Base-by-base conservation (phyloP, 2,329 filamentous ascomycete species). In the Biscogniauxia sp. region DNA sequence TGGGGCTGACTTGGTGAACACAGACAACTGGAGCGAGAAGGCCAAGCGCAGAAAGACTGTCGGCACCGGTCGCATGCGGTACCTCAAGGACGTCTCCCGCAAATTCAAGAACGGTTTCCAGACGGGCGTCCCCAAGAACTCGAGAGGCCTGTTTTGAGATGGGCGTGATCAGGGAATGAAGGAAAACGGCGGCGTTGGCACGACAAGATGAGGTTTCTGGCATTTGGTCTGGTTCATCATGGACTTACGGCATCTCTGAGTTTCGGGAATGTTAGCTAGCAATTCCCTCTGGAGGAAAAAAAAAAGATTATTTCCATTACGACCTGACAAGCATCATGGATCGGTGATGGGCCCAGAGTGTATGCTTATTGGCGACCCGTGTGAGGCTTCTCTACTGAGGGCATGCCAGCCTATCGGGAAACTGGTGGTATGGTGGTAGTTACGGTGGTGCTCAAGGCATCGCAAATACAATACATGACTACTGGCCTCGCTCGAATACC, bases 1-100 rank as follows among this genome's bases (percentile, higher is more conserved):
- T 28, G 28, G 57, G 57, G 57, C 32, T 41, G 26, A 60, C 57
- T 62, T 50, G 23, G 55, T 54, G 51, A 78, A 26, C 55, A 60
- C 78, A 98, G 94, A 89, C 90, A 97, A 99, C 91, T 99, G 95
- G 95, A 88, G 91, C 81, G 94, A 98, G 88, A 99, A 99, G 91
- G 94, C 93, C 76, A 98, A 98, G 92, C 88, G 95, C 82, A 96
- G 95, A 90, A 98, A 97, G 93, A 97, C 94, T 78, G 94, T 91
- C 79, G 95, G 95, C 76, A 94, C 92, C 77, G 95, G 95, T 81
- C 92, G 95, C 82, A 95, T 93, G 89, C 88, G 92, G 79, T 92
- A 93, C 84, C 87, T 99, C 79, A 96, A 96, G 87, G 87, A 86
- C 76, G 89, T 99, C 78, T 85, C 93, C 78, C 90, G 95, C 80